Evolutionary conservation across 2,329 filamentous ascomycete species (phyloP), one percentile per base, ranked within the genome.

Genomic region (Microcyclosporella mali): DNA sequence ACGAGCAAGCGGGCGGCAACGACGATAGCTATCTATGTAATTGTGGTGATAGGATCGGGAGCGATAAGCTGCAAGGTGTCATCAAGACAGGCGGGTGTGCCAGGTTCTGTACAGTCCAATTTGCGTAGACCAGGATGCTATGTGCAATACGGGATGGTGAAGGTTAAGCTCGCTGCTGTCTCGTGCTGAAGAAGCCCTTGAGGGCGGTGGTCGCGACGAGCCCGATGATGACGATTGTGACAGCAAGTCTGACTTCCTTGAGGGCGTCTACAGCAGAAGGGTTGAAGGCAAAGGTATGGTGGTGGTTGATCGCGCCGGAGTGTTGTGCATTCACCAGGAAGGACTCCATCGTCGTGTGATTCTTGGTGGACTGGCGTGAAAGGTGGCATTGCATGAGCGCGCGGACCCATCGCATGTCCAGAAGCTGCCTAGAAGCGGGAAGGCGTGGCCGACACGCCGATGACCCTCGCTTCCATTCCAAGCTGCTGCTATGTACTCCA

Each of bases 271-370:
- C 64, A 38, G 70, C 65, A 14, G 71, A 72, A 15, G 71, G 64
- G 35, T 71, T 71, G 47, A 77, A 59, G 49, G 76, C 69, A 46
- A 80, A 53, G 21, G 68, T 68, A 52, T 78, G 74, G 49, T 68
- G 65, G 50, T 78, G 68, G 41, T 53, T 54, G 48, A 64, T 59
- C 6, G 56, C 50, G 28, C 62, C 62, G 31, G 58, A 51, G 51
- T 65, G 62, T 37, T 56, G 51, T 33, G 60, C 60, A 25, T 49
- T 43, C 21, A 65, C 35, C 18, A 53, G 47, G 39, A 63, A 64
- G 15, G 51, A 47, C 47, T 65, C 61, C 61, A 64, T 64, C 18
- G 3, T 28, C 6, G 17, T 7, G 27, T n/a, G 16, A 28, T 33
- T 28, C 18, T 35, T 25, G 33, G 16, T 37, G 21, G 6, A 9